Base-by-base conservation (phyloP, 2,329 filamentous ascomycete species). In the Monosporascus sp. region DNA sequence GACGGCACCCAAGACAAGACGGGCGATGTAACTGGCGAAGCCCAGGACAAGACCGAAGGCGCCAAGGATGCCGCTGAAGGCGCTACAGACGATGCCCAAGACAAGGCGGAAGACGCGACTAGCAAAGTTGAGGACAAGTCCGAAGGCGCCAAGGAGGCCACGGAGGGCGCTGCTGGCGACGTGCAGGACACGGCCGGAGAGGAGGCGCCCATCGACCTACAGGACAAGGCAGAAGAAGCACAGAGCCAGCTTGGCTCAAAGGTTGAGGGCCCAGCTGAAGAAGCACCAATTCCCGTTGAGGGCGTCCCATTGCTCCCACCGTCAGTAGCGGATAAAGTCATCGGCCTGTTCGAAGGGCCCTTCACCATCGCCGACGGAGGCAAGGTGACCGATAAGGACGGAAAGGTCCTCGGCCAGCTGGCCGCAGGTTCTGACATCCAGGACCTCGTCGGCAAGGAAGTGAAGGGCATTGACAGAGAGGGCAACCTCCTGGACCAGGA, bases 401-500 rank as follows among this genome's bases (percentile, higher is more conserved):
- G 80, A 54, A 78, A 82, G 60, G 74, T 83, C 52, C 75, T 84
- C 52, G 81, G 81, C 41, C 76, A 76, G 52, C 51, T 67, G 2
- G 57, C 63, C 8, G 59, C 51, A 17, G 63, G 59, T 20, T 56
- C 65, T 55, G 57, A 68, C 41, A 57, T 66, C 3, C 63, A 70
- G 52, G 67, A 70, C 40, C 68, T 86, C 14, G 68, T 77, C 16
- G 81, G 85, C 57, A 86, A 84, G 57, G 80, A 85, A 19, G 78
- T 84, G 54, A 85, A 85, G 72, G 86, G 85, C 68, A 73, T 84
- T 60, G 85, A 87, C 58, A 78, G 77, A 55, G 75, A 85, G 68
- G 84, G 84, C 20, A 84, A 86, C 62, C 81, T 87, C 52, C 75
- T 85, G 63, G 83, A 85, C 65, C 82, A 78, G 65, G 78, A 82